Percentiles rank a stretch among this genome's conserved stretches.
Conservation (phyloP, 2,329 filamentous ascomycete species). For the Fusarium torreyae region DNA sequence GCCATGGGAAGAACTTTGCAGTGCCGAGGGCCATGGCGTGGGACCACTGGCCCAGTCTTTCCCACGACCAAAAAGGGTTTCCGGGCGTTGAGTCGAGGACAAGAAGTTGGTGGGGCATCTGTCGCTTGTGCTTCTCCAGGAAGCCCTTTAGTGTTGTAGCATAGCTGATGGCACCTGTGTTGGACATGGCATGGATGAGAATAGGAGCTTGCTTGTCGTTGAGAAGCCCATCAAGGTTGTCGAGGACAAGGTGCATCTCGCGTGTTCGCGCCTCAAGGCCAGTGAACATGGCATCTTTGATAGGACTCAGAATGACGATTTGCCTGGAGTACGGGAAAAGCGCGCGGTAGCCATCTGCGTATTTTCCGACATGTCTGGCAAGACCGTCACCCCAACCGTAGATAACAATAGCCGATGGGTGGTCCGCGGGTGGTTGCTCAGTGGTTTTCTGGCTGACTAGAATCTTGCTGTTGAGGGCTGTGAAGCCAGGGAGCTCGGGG, state of each 20-base stretch:
- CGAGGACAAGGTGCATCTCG: constrained; percentile 63
- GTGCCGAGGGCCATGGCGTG: constrained; percentile 67
- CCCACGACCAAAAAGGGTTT: constrained; percentile 57
- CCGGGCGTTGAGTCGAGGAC: constrained; percentile 70
- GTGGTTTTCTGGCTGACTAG: constrained; percentile 58
- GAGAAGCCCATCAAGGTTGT: constrained; percentile 46
- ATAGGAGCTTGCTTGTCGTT: constrained; percentile 53
- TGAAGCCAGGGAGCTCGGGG: constrained; percentile 58
- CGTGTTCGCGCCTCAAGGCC: constrained; percentile 60
- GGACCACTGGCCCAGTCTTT: constrained; percentile 66
- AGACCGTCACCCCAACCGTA: constrained; percentile 72
- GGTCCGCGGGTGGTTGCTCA: constrained; percentile 37
- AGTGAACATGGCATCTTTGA: constrained; percentile 62
- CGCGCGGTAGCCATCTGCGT: constrained; percentile 65
- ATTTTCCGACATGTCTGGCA: constrained; percentile 70
- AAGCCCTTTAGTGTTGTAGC: constrained; percentile 66
- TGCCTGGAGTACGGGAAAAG: constrained; percentile 67
- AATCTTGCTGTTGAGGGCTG: constrained; percentile 63
- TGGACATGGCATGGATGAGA: constrained; percentile 70
- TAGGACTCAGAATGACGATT: constrained; percentile 66
- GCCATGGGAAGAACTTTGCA: constrained; percentile 64
- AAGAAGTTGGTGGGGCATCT: constrained; percentile 64
- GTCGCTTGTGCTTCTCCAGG: constrained; percentile 53
- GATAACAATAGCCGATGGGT: constrained; percentile 65
- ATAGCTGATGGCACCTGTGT: constrained; percentile 70